Conservation (phyloP, 805 yeast species). For the Suhomyces sp. region DNA sequence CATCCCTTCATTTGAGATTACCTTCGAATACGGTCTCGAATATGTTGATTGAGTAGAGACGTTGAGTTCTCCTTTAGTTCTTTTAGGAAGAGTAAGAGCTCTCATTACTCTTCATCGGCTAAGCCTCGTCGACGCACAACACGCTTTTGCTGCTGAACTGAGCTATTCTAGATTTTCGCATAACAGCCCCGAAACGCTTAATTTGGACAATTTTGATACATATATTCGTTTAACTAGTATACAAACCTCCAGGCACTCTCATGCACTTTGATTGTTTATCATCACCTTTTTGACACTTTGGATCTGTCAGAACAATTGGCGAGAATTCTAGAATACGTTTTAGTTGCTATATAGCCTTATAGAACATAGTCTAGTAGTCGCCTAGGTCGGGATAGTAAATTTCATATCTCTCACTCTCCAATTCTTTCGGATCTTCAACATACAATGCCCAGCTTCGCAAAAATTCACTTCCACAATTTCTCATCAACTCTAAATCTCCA, state of each 20-base stretch:
- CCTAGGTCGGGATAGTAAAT: constrained; percentile 57
- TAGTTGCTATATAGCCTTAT: neutral
- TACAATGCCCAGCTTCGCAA: constrained; percentile 65
- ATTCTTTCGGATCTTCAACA: constrained; percentile 48
- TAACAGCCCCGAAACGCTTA: neutral
- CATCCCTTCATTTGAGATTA: neutral
- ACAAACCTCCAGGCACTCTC: neutral
- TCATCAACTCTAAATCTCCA: constrained; percentile 79
- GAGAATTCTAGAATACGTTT: neutral
- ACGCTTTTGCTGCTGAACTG: neutral
- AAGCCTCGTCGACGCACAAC: neutral
- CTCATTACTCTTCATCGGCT: neutral
- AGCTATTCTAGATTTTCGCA: neutral
- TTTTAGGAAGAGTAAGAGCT: neutral
- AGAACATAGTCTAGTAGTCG: constrained; percentile 15
- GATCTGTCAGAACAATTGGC: neutral
- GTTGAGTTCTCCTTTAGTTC: neutral
- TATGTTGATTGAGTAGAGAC: neutral
- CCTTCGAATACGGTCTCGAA: neutral
- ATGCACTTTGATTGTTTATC: neutral
- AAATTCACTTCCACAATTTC: constrained; percentile 42
- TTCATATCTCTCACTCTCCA: constrained; percentile 38
- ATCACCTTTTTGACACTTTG: neutral
- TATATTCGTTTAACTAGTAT: neutral
- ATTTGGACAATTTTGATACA: neutral